Evolutionary conservation across 2,329 filamentous ascomycete genomes (phyloP), one percentile per base, ranked within the genome.

Genomic region (Neonectria coccinea): DNA sequence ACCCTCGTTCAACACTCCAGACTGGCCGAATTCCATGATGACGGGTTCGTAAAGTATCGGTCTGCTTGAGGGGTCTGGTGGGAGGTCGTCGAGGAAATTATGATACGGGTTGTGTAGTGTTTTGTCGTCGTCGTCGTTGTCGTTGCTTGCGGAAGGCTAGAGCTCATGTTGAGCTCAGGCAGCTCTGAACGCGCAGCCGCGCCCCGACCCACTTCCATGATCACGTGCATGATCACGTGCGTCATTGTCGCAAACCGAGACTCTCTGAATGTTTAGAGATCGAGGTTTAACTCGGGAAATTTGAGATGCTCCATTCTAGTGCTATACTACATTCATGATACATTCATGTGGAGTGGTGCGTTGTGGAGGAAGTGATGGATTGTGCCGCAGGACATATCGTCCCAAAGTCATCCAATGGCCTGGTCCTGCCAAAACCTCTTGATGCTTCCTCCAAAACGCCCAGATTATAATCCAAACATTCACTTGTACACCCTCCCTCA

Each of bases 1-100:
- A 89, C 89, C 89, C 84, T 90, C 88, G 73, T 86, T 89, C 73
- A 91, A 78, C 73, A 84, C 83, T 76, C 89, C 89, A 72, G 85
- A 85, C 67, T 80, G 86, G 65, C 87, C 86, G 73, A 89, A 90
- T 77, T 90, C 88, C 88, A 91, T 90, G 55, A 62, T 76, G 53
- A 50, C 25, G 16, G 39, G 39, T 56, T 59, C 33, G 53, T 20
- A 51, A 20, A 41, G 18, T 45, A 54, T 57, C 41, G 33, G 7
- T 39, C 61, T 41, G 36, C 44, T 36, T 25, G 44, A 48, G 11
- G 16, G 51, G 4, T 56, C 58, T n/a, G 59, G 11, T 22, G 41
- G 12, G 36, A 10, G 6, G 27, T 25, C 33, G 52, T 16, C 56
- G 54, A 58, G 25, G 55, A 29, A 57, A 50, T 67, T 62, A 42